Evolutionary conservation across 768 basidiomycete genomes (phyloP).

Genomic region (Phylloporus scabripes): DNA sequence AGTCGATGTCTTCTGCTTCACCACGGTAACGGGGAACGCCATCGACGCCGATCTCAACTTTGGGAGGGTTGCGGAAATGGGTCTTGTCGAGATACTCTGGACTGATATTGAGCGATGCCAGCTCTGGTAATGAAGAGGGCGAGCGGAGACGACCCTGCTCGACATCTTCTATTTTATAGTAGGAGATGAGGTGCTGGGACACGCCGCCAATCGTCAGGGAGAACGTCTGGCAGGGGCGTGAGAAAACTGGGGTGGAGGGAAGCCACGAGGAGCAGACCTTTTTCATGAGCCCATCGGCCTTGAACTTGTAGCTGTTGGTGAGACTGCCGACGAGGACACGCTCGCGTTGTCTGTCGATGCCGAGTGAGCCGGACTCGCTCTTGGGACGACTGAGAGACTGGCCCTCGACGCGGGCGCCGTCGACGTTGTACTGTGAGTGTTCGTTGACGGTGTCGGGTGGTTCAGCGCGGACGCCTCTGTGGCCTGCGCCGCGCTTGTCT

Average conservation of each 20-base stretch:
- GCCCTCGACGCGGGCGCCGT: constrained; percentile 26
- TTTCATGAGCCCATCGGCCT: constrained; percentile 91
- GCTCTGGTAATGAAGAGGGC: constrained; percentile 83
- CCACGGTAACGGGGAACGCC: constrained; percentile 79
- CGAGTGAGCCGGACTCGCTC: constrained; percentile 40
- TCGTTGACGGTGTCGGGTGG: constrained; percentile 36
- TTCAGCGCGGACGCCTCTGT: constrained; percentile 47
- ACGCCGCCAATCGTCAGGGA: constrained; percentile 81
- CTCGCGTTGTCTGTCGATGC: constrained; percentile 70
- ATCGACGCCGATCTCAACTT: constrained; percentile 80
- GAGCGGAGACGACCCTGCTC: constrained; percentile 81
- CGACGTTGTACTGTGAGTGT: constrained; percentile 33
- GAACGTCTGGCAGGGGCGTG: constrained; percentile 65
- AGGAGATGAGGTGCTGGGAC: constrained; percentile 89
- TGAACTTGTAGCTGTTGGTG: constrained; percentile 93
- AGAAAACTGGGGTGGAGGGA: constrained; percentile 18
- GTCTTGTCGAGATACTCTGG: constrained; percentile 86
- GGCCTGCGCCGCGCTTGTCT: constrained; percentile 70
- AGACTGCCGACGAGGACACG: constrained; percentile 82
- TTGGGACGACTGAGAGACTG: constrained; percentile 63
- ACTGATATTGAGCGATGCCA: constrained; percentile 80
- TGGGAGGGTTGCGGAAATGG: constrained; percentile 86
- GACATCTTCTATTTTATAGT: constrained; percentile 91
- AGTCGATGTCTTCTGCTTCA: constrained; percentile 69
- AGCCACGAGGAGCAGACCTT: constrained; percentile 54